A percentile compares a stretch with the other conserved stretches of the same genome.
phyloP scores from a whole-genome alignment of 78 protist species.

The Chrysochromulina tobinii region DNA sequence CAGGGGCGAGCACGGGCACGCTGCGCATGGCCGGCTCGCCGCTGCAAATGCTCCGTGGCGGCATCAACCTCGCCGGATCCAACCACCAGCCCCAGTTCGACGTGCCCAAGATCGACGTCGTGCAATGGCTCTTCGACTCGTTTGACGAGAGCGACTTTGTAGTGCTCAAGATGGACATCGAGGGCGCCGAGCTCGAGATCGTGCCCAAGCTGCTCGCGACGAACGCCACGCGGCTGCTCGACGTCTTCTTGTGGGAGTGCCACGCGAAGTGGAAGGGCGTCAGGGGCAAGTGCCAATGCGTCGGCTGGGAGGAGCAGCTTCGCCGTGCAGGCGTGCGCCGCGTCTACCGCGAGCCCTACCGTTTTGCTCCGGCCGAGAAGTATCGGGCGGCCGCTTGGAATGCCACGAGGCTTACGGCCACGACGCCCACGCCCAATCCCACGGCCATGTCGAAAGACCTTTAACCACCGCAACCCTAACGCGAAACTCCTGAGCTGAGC shows the following conservation, averaged over 20 bases:
- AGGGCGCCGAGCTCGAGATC: background rate
- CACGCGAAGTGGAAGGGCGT: background rate
- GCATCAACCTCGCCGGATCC: background rate
- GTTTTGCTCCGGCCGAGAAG: too few relatives aligned
- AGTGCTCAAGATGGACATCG: background rate
- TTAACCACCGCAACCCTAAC: too few relatives aligned
- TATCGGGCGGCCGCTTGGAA: too few relatives aligned
- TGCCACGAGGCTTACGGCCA: too few relatives aligned
- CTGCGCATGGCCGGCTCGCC: background rate
- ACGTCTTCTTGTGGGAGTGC: background rate
- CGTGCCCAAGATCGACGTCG: background rate
- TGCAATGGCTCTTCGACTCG: background rate
- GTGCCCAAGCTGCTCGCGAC: background rate
- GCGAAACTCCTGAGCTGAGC: too few relatives aligned
- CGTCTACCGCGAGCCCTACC: too few relatives aligned
- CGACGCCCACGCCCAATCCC: too few relatives aligned
- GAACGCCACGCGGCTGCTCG: background rate
- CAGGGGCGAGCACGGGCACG: background rate
- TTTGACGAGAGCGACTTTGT: background rate
- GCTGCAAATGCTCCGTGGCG: background rate
- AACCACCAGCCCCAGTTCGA: background rate
- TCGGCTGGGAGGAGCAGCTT: too few relatives aligned
- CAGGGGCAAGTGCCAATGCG: too few relatives aligned
- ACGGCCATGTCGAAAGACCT: too few relatives aligned
- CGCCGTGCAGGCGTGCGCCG: too few relatives aligned